Percentiles rank a stretch among this genome's conserved stretches.
phyloP scores from a whole-genome alignment of 2,329 filamentous ascomycete species.

The Thelonectria discophora region DNA sequence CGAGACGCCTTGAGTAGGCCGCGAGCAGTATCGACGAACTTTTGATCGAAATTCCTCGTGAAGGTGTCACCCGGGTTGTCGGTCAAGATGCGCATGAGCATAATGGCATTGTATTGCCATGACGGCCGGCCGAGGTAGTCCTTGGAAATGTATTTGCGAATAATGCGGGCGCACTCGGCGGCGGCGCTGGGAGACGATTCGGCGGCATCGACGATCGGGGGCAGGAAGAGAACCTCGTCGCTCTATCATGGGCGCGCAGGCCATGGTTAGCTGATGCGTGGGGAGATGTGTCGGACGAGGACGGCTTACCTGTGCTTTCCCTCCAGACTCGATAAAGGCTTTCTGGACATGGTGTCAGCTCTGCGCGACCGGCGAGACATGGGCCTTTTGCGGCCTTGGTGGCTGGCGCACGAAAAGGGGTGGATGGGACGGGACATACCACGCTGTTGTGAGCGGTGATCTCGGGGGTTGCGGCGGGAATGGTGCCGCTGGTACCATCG shows the following conservation, averaged over 20 bases:
- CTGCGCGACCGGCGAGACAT: slow-evolving; percentile 19
- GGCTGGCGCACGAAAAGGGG: slow-evolving; percentile 16
- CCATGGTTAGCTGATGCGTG: slow-evolving; percentile 15
- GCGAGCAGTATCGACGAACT: slow-evolving; percentile 81
- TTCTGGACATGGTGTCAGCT: slow-evolving; percentile 59
- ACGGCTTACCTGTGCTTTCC: slow-evolving; percentile 62
- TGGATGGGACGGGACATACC: slow-evolving; percentile 56
- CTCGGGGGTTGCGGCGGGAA: slow-evolving; percentile 70
- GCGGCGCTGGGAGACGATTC: slow-evolving; percentile 91
- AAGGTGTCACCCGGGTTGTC: slow-evolving; percentile 93
- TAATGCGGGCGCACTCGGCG: slow-evolving; percentile 78
- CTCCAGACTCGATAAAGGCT: slow-evolving; percentile 82
- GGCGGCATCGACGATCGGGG: slow-evolving; percentile 91
- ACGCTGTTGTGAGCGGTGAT: slow-evolving; percentile 71
- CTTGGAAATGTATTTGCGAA: slow-evolving; percentile 83
- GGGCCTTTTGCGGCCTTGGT: neutral
- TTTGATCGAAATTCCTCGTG: slow-evolving; percentile 87
- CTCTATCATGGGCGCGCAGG: slow-evolving; percentile 60
- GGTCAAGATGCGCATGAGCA: slow-evolving; percentile 90
- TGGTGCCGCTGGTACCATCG: slow-evolving; percentile 30
- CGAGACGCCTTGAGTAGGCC: slow-evolving; percentile 74
- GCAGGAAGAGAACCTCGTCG: slow-evolving; percentile 91
- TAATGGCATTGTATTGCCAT: slow-evolving; percentile 94
- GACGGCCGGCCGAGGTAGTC: slow-evolving; percentile 72
- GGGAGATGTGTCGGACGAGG: neutral